Percentiles rank a stretch among this genome's conserved stretches.
Evolutionary conservation across 805 yeast species (phyloP).

Genomic region (Wickerhamomyces pijperi): DNA sequence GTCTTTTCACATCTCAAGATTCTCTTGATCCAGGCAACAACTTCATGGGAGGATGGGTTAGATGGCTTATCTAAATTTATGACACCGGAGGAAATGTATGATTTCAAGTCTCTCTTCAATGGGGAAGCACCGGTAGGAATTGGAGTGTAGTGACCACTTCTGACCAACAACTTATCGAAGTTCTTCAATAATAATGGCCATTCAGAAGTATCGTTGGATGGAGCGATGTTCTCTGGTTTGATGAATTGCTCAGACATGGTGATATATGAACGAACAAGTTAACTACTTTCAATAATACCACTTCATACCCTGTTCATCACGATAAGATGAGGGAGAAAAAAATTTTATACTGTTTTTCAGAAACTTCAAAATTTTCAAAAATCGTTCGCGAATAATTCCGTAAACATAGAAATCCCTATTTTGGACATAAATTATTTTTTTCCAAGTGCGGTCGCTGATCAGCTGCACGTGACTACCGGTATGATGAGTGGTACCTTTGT

Average conservation of each 20-base stretch:
- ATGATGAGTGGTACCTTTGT: no score
- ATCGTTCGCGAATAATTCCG: neutral
- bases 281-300: neutral
- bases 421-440: neutral
- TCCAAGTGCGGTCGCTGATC: no score
- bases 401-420: neutral
- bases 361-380: neutral
- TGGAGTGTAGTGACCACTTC: slow-evolving; percentile 96
- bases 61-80: slow-evolving; percentile 97
- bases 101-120: slow-evolving; percentile 82
- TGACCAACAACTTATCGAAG: slow-evolving; percentile 86
- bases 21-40: slow-evolving; percentile 98
- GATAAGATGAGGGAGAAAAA: slow-evolving; percentile 3
- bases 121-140: slow-evolving; percentile 95
- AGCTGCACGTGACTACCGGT: no score
- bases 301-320: neutral
- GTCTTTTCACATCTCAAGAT: slow-evolving; percentile 93
- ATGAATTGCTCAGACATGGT: slow-evolving; percentile 60
- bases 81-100: slow-evolving; percentile 88
- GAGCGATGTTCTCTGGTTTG: slow-evolving; percentile 76
- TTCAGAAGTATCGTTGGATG: slow-evolving; percentile 77
- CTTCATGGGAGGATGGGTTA: slow-evolving; percentile 97
- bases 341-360: slow-evolving; percentile 4
- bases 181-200: slow-evolving; percentile 94
- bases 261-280: neutral